Conservation (phyloP, 805 yeast species). For the Torulaspora microellipsoides region DNA sequence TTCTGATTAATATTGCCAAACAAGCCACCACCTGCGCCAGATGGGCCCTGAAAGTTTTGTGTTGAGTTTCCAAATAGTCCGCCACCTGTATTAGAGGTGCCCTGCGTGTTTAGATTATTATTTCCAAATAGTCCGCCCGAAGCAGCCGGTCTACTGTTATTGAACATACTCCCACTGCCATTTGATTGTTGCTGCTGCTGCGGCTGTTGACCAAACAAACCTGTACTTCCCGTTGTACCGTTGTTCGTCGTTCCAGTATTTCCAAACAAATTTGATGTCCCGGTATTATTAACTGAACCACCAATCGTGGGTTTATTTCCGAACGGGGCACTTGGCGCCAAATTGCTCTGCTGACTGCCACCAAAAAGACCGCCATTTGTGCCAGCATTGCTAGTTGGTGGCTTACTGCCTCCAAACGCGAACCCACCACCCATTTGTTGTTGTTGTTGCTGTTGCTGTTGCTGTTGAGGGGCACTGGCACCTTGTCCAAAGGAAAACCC, state of each 20-base stretch:
- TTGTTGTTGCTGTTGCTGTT: conserved; percentile 9
- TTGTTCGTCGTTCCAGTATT: neutral
- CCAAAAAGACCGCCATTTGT: conserved; percentile 13
- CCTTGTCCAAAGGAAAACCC: conserved; percentile 20
- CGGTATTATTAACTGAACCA: conserved; percentile 3
- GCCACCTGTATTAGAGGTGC: too few species aligned
- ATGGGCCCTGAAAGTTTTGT: conserved; percentile 9
- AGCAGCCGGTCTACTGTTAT: conserved; percentile 17
- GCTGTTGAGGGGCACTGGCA: conserved; percentile 6
- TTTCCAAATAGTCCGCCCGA: conserved; percentile 37
- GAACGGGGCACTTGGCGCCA: conserved; percentile 21
- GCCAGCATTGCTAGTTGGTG: conserved; percentile 6
- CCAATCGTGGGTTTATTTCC: conserved; percentile 20
- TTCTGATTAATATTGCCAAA: conserved; percentile 23
- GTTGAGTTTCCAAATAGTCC: conserved; percentile 10
- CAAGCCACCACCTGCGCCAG: conserved; percentile 18
- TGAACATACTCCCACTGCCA: conserved; percentile 32
- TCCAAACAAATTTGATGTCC: conserved; percentile 5
- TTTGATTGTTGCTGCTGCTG: conserved; percentile 8
- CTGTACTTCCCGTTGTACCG: conserved; percentile 5
- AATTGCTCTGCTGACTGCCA: conserved; percentile 9
- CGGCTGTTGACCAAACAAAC: conserved; percentile 17
- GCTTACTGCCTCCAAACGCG: conserved; percentile 15
- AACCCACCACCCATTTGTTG: conserved; percentile 11
- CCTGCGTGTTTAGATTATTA: conserved; percentile 1